Conservation (phyloP, 257 asterid species). For the Scutellaria minor region DNA sequence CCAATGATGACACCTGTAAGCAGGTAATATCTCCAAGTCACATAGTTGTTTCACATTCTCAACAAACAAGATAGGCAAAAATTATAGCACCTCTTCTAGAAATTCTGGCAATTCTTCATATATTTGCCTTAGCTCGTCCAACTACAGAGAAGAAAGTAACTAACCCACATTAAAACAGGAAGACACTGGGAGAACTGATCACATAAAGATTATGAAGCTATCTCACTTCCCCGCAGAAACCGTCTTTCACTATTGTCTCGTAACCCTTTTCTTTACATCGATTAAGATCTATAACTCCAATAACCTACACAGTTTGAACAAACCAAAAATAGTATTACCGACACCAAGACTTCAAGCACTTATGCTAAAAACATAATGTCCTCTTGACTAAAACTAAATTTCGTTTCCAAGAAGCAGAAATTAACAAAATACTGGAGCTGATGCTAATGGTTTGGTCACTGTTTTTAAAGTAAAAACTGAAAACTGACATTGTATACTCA, state of each 20-base stretch:
- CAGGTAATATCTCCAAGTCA: conserved; percentile 38
- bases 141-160: conserved; percentile 56
- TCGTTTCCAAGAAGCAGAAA: conserved; percentile 3
- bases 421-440: not conserved
- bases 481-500: not conserved
- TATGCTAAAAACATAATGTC: not conserved
- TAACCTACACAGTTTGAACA: conserved; percentile 57
- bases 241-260: conserved; percentile 88
- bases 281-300: conserved; percentile 84
- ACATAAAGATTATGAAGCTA: conserved; percentile 24
- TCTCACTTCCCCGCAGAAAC: conserved; percentile 89
- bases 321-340: conserved; percentile 1
- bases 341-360: conserved; percentile 14
- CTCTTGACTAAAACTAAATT: conserved; percentile 4
- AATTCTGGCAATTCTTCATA: conserved; percentile 95
- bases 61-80: conserved; percentile 35
- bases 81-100: conserved; percentile 80
- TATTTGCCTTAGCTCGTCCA: conserved; percentile 98
- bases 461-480: not conserved
- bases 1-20: conserved; percentile 83
- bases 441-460: conserved; percentile 18
- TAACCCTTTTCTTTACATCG: conserved; percentile 91
- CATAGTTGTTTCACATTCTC: conserved; percentile 31
- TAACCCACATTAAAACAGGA: conserved; percentile 37
- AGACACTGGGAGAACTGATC: conserved; percentile 12